These are phyloP conservation scores for Suhomyces canberraensis DNA, from an alignment of 805 yeast genomes.

Conservation along the genomic window DNA sequence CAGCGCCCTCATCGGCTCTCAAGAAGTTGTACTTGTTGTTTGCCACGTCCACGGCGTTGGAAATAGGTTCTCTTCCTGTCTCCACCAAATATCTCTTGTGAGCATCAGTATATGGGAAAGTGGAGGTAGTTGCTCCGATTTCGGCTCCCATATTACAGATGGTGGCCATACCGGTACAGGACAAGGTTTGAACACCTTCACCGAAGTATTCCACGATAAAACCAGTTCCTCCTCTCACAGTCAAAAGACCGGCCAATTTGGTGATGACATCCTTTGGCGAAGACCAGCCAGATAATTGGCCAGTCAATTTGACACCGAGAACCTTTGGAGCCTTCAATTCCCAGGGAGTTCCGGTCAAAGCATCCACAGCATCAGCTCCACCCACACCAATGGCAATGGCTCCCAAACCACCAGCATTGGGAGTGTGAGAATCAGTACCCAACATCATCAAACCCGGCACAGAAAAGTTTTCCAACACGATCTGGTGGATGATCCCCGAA, in stretches of 20 bases:
- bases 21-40: constrained; percentile 56
- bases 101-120: constrained; percentile 94
- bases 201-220: constrained; percentile 95
- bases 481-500: constrained; percentile 97
- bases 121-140: constrained; percentile 97
- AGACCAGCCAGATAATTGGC: constrained; percentile 90
- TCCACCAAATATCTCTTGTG: constrained; percentile 84
- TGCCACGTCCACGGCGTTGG: constrained; percentile 73
- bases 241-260: constrained; percentile 87
- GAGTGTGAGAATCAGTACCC: constrained; percentile 98
- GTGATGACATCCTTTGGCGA: constrained; percentile 95
- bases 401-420: constrained; percentile 98
- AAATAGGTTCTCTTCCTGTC: constrained; percentile 82
- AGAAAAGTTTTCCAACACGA: constrained; percentile 92
- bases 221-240: constrained; percentile 99
- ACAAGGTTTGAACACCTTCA: constrained; percentile 86
- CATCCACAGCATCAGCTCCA: constrained; percentile 99
- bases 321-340: constrained; percentile 96
- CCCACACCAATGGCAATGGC: constrained; percentile 99
- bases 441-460: constrained; percentile 97
- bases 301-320: constrained; percentile 92
- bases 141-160: constrained; percentile 99
- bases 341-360: constrained; percentile 92
- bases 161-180: constrained; percentile 99
- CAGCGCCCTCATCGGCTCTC: constrained; percentile 87